A percentile compares a stretch with the other conserved stretches of the same genome.
Conservation (phyloP, 805 yeast genomes). For the Scheffersomyces lignosus region DNA sequence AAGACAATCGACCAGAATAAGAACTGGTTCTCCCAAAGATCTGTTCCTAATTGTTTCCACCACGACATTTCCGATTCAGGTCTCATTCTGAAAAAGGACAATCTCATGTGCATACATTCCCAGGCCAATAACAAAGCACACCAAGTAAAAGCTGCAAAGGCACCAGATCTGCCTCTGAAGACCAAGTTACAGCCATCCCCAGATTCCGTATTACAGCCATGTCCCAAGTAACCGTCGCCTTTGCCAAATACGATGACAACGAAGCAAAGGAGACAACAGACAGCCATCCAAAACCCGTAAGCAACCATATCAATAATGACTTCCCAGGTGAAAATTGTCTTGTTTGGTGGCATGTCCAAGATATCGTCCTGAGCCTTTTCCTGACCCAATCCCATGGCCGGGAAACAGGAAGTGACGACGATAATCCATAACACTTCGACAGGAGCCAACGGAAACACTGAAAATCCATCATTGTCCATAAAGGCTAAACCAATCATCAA, state of each 20-base stretch:
- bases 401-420: constrained; percentile 37
- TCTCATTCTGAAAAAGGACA: constrained; percentile 37
- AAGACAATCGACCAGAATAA: constrained; percentile 39
- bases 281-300: constrained; percentile 45
- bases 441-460: constrained; percentile 44
- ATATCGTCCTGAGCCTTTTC: constrained; percentile 41
- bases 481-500: constrained; percentile 46
- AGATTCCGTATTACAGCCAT: constrained; percentile 31
- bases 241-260: constrained; percentile 37
- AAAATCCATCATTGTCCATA: constrained; percentile 29
- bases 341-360: constrained; percentile 37
- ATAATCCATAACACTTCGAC: constrained; percentile 37
- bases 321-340: constrained; percentile 40
- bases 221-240: constrained; percentile 41
- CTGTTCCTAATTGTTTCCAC: constrained; percentile 36
- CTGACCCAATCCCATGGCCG: constrained; percentile 41
- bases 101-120: constrained; percentile 40
- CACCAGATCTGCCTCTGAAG: constrained; percentile 38
- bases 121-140: constrained; percentile 41
- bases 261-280: constrained; percentile 37
- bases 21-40: constrained; percentile 37
- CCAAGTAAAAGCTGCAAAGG: constrained; percentile 43
- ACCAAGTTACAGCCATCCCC: constrained; percentile 29
- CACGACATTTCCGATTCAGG: constrained; percentile 36
- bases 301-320: constrained; percentile 42